Conservation (phyloP, 2,329 filamentous ascomycete genomes). For the Sporothrix inflata region DNA sequence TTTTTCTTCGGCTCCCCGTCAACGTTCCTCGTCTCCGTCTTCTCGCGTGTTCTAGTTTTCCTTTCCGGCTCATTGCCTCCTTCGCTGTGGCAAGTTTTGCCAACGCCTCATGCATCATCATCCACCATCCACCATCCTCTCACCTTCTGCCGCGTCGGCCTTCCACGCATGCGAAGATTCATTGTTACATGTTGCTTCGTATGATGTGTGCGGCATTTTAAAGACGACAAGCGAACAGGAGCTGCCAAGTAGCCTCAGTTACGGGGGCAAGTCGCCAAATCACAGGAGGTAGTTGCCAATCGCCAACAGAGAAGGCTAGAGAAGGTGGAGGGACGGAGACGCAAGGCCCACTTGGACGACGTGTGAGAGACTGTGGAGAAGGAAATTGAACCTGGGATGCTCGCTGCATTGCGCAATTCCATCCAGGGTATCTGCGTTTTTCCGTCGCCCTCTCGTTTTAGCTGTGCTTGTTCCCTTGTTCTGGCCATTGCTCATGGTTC, state of each 20-base stretch:
- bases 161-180: background rate
- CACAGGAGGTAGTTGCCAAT: constrained; percentile 3
- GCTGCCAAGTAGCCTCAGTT: constrained; percentile 31
- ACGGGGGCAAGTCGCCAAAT: constrained; percentile 6
- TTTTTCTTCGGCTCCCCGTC: background rate
- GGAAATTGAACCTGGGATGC: constrained; percentile 21
- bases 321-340: background rate
- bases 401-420: constrained; percentile 29
- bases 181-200: constrained; percentile 19
- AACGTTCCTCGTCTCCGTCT: background rate
- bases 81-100: background rate
- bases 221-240: constrained; percentile 1
- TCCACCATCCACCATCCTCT: background rate
- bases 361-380: constrained; percentile 25
- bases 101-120: background rate
- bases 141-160: background rate
- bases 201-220: constrained; percentile 32
- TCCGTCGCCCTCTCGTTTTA: background rate
- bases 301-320: constrained; percentile 12
- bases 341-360: constrained; percentile 25
- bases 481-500: background rate
- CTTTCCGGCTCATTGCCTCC: background rate
- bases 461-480: background rate
- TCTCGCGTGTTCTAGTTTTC: constrained; percentile 10
- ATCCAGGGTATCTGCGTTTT: constrained; percentile 16